phyloP scores from a whole-genome alignment of 768 basidiomycete genomes.

The Boletellus sp. region DNA sequence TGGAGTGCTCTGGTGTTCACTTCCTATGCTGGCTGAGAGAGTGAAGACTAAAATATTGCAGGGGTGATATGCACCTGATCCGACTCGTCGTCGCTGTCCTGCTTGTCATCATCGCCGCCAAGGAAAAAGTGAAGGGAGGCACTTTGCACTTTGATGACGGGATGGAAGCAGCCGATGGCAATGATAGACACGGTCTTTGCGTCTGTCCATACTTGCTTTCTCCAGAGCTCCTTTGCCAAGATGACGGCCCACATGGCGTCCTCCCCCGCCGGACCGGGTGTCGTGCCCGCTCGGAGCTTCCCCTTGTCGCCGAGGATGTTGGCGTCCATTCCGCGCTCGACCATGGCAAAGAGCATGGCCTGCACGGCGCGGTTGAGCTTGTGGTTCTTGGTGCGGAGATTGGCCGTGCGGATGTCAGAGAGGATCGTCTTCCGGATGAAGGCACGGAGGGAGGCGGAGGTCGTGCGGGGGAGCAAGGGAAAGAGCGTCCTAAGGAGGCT shows the following conservation, averaged over 20 bases:
- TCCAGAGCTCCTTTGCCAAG: conserved; percentile 91
- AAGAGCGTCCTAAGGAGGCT: conserved; percentile 91
- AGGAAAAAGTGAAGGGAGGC: conserved; percentile 96
- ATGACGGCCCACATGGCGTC: conserved; percentile 99
- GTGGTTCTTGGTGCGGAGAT: conserved; percentile 84
- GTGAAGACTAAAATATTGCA: not conserved
- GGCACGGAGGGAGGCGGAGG: conserved; percentile 75
- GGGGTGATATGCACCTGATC: conserved; percentile 31
- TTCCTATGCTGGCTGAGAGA: conserved; percentile 35
- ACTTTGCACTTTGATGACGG: conserved; percentile 88
- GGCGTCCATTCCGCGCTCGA: conserved; percentile 85
- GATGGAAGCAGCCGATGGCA: conserved; percentile 89
- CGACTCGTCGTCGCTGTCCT: conserved; percentile 72
- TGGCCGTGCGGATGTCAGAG: conserved; percentile 89
- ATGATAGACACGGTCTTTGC: conserved; percentile 91
- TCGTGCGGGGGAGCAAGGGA: conserved; percentile 91
- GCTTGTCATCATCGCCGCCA: conserved; percentile 75
- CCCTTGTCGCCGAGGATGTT: conserved; percentile 84
- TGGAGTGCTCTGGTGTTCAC: conserved; percentile 71
- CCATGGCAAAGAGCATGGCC: conserved; percentile 93
- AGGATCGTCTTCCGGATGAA: conserved; percentile 93
- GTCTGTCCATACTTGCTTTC: conserved; percentile 89
- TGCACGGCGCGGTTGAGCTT: conserved; percentile 96
- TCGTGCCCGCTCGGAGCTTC: conserved; percentile 48
- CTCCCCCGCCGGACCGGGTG: conserved; percentile 50